These are phyloP conservation scores for Cystobasidium pallidum DNA, from an alignment of 1,284 basidiomycete species.

Conservation along the genomic window DNA sequence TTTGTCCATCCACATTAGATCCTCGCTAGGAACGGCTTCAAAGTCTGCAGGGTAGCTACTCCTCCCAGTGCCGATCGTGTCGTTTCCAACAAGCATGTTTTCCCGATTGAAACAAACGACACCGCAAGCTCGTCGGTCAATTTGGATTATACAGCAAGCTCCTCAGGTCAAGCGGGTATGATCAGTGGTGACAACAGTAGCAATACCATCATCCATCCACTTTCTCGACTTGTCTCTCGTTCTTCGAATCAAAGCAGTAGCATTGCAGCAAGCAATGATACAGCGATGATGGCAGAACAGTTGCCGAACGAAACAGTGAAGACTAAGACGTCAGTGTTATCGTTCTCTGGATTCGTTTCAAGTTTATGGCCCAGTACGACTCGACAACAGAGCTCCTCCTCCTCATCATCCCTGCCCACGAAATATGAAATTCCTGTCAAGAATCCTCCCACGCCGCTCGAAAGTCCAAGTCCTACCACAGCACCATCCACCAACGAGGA, in stretches of 20 bases:
- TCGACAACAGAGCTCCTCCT: neutral
- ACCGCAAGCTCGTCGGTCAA: neutral
- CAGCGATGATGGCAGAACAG: neutral
- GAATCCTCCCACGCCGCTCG: neutral
- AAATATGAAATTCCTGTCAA: too few species aligned
- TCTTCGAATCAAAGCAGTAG: neutral
- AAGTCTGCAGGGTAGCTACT: slow-evolving; percentile 34
- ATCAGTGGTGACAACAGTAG: neutral
- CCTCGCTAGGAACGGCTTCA: slow-evolving; percentile 35
- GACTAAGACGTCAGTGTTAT: slow-evolving; percentile 30
- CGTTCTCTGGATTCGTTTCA: slow-evolving; percentile 28
- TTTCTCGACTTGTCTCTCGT: neutral
- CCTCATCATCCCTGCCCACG: too few species aligned
- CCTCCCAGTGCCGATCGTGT: slow-evolving; percentile 14
- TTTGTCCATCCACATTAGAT: too few species aligned
- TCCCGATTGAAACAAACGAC: neutral
- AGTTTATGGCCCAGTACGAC: slow-evolving; percentile 14
- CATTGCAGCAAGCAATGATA: neutral
- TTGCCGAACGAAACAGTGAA: neutral
- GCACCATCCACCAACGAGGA: neutral
- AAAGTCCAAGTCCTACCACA: neutral
- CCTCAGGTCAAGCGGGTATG: too few species aligned
- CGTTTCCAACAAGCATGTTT: neutral
- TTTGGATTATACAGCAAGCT: neutral
- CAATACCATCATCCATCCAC: neutral